These are phyloP conservation scores for Mucuna pruriens DNA, from an alignment of 306 rosid species.

Conservation along the genomic window DNA sequence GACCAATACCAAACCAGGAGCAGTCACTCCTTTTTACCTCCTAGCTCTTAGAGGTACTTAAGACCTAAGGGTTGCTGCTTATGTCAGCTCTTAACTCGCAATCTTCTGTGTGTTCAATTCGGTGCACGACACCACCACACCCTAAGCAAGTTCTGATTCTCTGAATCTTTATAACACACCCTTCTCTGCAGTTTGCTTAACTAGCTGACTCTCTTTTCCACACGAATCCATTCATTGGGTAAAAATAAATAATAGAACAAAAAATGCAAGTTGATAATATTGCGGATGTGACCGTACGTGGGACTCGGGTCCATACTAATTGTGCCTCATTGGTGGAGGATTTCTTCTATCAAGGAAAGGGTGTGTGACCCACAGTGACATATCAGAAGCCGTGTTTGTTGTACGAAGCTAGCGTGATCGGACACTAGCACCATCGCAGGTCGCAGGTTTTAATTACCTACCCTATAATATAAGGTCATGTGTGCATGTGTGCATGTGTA, in stretches of 20 bases:
- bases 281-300: slow-evolving; percentile 47
- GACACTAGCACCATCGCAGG: not conserved
- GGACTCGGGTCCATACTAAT: not conserved
- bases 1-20: not conserved
- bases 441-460: not conserved
- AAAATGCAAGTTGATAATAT: not conserved
- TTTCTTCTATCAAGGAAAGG: not conserved
- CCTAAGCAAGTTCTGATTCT: slow-evolving; percentile 3
- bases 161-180: not conserved
- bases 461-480: not conserved
- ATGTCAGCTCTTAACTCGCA: slow-evolving; percentile 26
- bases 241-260: too few relatives aligned
- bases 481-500: slow-evolving; percentile 13
- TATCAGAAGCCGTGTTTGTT: slow-evolving; percentile 21
- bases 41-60: not conserved
- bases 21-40: not conserved
- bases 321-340: slow-evolving; percentile 21
- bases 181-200: too few relatives aligned
- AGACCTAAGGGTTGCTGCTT: slow-evolving; percentile 10
- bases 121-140: slow-evolving; percentile 8
- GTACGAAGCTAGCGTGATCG: slow-evolving; percentile 10
- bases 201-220: too few relatives aligned
- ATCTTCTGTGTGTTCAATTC: not conserved
- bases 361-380: slow-evolving; percentile 40
- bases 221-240: too few relatives aligned